phyloP scores from a whole-genome alignment of 805 yeast genomes.

The Ogataea haglerorum region DNA sequence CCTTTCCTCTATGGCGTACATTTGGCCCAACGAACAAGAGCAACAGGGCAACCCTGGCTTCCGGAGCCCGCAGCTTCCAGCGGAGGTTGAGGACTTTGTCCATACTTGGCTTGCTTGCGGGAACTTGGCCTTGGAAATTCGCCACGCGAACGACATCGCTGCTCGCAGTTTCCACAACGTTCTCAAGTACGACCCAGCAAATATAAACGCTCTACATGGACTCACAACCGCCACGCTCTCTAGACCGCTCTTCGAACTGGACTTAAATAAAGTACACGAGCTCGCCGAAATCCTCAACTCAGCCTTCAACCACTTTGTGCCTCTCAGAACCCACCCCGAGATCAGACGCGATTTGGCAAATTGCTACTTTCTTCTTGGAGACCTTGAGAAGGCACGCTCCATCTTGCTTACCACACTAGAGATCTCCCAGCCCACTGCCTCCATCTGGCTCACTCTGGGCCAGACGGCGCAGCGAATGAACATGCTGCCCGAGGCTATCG shows the following conservation, averaged over 20 bases:
- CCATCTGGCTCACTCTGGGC: conserved; percentile 47
- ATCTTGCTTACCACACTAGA: conserved; percentile 22
- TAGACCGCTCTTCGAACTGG: neutral
- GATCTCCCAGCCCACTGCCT: conserved; percentile 33
- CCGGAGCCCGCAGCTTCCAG: neutral
- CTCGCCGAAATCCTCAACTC: conserved; percentile 40
- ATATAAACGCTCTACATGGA: conserved; percentile 40
- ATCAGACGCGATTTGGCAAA: conserved; percentile 51
- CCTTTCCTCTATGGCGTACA: neutral
- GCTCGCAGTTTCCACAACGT: conserved; percentile 43
- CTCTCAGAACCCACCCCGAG: conserved; percentile 36
- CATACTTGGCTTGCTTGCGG: conserved; percentile 47
- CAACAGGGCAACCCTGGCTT: neutral
- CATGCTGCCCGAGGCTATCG: conserved; percentile 43
- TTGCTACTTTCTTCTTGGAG: conserved; percentile 45
- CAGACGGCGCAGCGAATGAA: conserved; percentile 45
- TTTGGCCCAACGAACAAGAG: neutral
- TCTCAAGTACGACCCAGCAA: conserved; percentile 39
- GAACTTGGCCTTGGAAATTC: conserved; percentile 41
- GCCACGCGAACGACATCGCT: conserved; percentile 36
- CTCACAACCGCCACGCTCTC: conserved; percentile 39
- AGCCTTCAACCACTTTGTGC: conserved; percentile 37
- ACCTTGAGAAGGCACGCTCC: conserved; percentile 50
- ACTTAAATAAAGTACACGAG: conserved; percentile 34
- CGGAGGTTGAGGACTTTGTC: conserved; percentile 3